A percentile compares a stretch with the other conserved stretches of the same genome.
phyloP scores from a whole-genome alignment of 345 rosid genomes.

The Camelina hispida region DNA sequence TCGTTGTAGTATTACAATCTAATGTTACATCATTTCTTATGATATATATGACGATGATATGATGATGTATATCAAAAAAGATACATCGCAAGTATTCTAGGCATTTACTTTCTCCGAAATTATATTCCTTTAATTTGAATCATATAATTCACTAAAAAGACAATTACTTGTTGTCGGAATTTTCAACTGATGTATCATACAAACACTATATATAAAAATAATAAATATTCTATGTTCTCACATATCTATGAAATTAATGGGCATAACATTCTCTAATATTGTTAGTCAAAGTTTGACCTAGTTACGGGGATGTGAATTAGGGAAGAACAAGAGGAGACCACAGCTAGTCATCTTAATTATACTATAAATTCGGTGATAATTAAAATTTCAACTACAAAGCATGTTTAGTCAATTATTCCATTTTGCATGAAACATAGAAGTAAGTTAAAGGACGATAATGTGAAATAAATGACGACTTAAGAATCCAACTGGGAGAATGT shows the following conservation, averaged over 20 bases:
- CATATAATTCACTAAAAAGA: too few species aligned
- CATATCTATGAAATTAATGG: background rate
- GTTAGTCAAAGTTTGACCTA: constrained; percentile 20
- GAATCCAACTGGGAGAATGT: background rate
- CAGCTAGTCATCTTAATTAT: constrained; percentile 9
- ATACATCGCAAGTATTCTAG: background rate
- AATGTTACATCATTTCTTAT: too few species aligned
- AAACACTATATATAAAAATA: background rate
- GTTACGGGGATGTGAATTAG: background rate
- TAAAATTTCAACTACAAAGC: background rate
- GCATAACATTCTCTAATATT: background rate
- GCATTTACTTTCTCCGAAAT: background rate
- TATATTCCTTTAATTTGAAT: too few species aligned
- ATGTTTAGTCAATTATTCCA: background rate
- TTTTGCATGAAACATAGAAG: constrained; percentile 14
- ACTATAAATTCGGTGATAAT: background rate
- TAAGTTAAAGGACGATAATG: background rate
- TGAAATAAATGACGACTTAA: background rate
- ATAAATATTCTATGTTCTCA: constrained; percentile 19
- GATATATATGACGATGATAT: too few species aligned
- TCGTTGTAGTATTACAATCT: too few species aligned
- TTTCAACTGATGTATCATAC: background rate
- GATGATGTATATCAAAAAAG: too few species aligned
- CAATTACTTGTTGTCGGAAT: too few species aligned
- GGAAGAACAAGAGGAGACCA: constrained; percentile 29